Percentiles rank a stretch among this genome's conserved stretches.
These are phyloP conservation scores for Candida sp. DNA, from an alignment of 1,139 yeast genomes.

Conservation along the genomic window DNA sequence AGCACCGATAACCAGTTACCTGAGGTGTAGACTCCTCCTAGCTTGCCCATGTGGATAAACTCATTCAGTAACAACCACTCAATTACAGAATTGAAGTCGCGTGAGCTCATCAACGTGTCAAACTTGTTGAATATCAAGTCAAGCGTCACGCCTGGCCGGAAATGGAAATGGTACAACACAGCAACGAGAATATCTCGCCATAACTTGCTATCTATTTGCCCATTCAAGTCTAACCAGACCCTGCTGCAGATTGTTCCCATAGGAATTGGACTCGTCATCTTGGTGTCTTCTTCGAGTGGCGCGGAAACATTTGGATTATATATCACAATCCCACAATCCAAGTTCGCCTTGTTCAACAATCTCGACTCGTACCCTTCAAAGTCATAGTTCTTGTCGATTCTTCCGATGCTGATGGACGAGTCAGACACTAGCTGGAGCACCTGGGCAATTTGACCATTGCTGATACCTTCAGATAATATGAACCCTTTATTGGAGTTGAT, in stretches of 20 bases:
- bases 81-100: slow-evolving; percentile 55
- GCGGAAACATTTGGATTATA: slow-evolving; percentile 6
- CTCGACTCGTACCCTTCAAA: slow-evolving; percentile 66
- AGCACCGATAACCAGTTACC: slow-evolving; percentile 57
- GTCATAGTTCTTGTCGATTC: slow-evolving; percentile 57
- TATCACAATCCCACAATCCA: slow-evolving; percentile 66
- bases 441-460: slow-evolving; percentile 60
- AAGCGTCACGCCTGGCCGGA: slow-evolving; percentile 67
- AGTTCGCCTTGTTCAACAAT: slow-evolving; percentile 59
- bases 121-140: slow-evolving; percentile 35
- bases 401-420: slow-evolving; percentile 40
- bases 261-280: slow-evolving; percentile 46
- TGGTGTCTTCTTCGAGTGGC: background rate
- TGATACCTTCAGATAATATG: slow-evolving; percentile 60
- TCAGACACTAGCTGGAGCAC: slow-evolving; percentile 51
- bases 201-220: slow-evolving; percentile 58
- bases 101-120: slow-evolving; percentile 44
- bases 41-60: slow-evolving; percentile 39
- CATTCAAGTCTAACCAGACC: slow-evolving; percentile 74
- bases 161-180: slow-evolving; percentile 53
- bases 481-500: slow-evolving; percentile 52
- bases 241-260: slow-evolving; percentile 65
- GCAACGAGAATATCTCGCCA: slow-evolving; percentile 63
- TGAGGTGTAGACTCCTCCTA: slow-evolving; percentile 53
- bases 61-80: slow-evolving; percentile 59